Evolutionary conservation across 257 asterid species (phyloP), one percentile per base, ranked within the genome.

Genomic region (Handroanthus guayacan): DNA sequence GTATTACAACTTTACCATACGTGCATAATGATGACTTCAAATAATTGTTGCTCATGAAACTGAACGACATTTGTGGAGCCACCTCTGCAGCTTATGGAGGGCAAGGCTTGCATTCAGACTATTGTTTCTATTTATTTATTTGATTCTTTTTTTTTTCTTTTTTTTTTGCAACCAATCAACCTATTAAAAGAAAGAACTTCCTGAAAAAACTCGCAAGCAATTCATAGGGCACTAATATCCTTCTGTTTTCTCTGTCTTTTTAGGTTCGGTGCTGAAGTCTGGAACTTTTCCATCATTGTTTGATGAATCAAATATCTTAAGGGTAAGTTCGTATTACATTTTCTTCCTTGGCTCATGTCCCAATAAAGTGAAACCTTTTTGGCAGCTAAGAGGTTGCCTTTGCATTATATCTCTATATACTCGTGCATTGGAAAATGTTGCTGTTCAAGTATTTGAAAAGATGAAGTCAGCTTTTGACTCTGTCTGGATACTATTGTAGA

Each of bases 261-360:
- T 73, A 89, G 89, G 86, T 87, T 82, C 95, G 8, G 83, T 91
- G 57, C 41, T 92, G 84, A 81, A 91, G 75, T 75, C 91, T 14
- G 90, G 61, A 70, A 82, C 81, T 67, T 48, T 78, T 71, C 85
- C 82, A 25, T 80, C 84, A 36, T 45, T 82, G 10, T 62, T 62
- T 77, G 92, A 87, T 67, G 97, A 90, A 80, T 83, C 86, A 41
- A 38, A 75, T 44, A 67, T 78, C 62, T 78, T 95, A 75, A 81
- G 83, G 92, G 99, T 88, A 85, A 78, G 85, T 65, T 71, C 75
- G 62, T 61, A 20, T 20, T 38, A 50, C 36, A 12, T 62, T 36
- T 69, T 47, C 62, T n/a, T 57, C 47, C 25, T 31, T n/a, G 16
- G 62, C 47, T 63, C 14, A 37, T 54, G 47, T 18, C n/a, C 31